Percentiles rank a stretch among this genome's conserved stretches.
Conservation (phyloP, 805 yeast species). For the Lipomyces kockii region DNA sequence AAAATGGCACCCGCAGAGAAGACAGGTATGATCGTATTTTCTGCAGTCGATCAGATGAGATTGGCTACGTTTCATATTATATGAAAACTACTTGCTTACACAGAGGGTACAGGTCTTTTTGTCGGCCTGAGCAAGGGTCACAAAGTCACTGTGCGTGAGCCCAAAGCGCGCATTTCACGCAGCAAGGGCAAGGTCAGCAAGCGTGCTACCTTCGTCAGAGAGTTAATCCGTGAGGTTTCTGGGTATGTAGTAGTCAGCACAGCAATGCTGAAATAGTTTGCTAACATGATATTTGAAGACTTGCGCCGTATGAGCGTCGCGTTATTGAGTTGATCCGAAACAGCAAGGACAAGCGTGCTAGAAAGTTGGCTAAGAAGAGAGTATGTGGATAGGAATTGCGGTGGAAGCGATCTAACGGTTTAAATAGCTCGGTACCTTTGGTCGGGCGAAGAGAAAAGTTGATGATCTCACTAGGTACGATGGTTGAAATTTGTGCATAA, state of each 20-base stretch:
- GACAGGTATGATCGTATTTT: conserved; percentile 28
- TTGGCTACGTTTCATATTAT: neutral
- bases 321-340: conserved; percentile 98
- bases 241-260: conserved; percentile 52
- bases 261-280: neutral
- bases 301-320: conserved; percentile 99
- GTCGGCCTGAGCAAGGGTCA: conserved; percentile 99
- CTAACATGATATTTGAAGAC: conserved; percentile 41
- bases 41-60: neutral
- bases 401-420: neutral
- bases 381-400: conserved; percentile 47
- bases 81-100: neutral
- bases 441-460: conserved; percentile 99
- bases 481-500: neutral
- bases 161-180: conserved; percentile 87
- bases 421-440: conserved; percentile 89
- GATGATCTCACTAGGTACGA: conserved; percentile 82
- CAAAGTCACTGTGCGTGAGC: conserved; percentile 85
- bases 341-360: conserved; percentile 99
- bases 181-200: conserved; percentile 96
- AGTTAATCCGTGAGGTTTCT: conserved; percentile 93
- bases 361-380: conserved; percentile 99
- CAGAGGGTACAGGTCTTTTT: conserved; percentile 68
- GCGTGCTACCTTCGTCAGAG: conserved; percentile 95
- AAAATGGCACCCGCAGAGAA: conserved; percentile 36